Base-by-base conservation (phyloP, 805 yeast species). In the Kazachstania psychrophila region DNA sequence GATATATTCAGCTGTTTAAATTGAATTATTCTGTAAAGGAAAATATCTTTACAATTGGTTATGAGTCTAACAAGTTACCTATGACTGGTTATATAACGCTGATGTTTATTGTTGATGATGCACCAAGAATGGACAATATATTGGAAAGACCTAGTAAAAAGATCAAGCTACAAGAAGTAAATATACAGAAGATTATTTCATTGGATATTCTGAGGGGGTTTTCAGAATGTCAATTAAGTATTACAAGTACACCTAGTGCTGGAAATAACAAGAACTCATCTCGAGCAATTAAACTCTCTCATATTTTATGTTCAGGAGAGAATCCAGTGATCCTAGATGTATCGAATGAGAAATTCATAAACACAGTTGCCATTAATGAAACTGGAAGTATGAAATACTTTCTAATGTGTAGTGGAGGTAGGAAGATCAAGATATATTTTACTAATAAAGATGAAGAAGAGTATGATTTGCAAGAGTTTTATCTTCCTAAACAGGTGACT, bases 1-100 rank as follows among this genome's bases (percentile, higher is more conserved):
- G 56, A 18, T 33, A 28, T 6, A 17, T 60, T 0, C 52, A 53
- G 35, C 52, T 59, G 9, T 59, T 45, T 34, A 52, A 55, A 30
- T 40, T 64, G 11, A 58, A 51, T 12, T 64, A 62, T 38, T 53
- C 61, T 4, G 52, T 62, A 1, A 49, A 58, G 17, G 61, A 61
- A 20, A 52, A 64, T 23, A 48, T 51, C 12, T 64, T 64, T 38
- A 45, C 48, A 5, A 37, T 64, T 5, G 40, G 34, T 7, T 34
- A 34, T 17, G 40, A 49, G 1, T 56, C 66, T 7, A 54, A 52
- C 19, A 23, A 40, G 7, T 17, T 45, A 3, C n/a, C 14, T 5
- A 22, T 37, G 6, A 39, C 40, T 37, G 54, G 58, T 8, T 41
- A 33, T 27, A 25, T 42, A 3, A 46, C 41, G n/a, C 34, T 31